Conservation (phyloP, 139 green algal genomes). For the Chlamydomonas sp. region DNA sequence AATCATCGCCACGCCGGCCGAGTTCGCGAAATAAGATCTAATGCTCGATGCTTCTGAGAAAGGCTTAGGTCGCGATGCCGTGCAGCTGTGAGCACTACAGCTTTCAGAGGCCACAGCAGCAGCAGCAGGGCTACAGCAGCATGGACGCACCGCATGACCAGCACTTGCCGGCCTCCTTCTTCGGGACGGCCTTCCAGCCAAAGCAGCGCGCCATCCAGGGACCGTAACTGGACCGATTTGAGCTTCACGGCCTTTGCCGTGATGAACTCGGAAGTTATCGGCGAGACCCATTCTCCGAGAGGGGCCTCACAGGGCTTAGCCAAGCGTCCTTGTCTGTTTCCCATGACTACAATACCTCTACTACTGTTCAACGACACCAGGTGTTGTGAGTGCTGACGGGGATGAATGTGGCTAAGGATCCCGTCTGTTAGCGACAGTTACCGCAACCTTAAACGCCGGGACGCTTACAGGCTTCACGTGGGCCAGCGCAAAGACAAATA, state of each 20-base stretch:
- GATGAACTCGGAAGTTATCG: constrained; percentile 70
- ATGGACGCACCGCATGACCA: constrained; percentile 54
- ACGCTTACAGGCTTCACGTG: too few relatives aligned
- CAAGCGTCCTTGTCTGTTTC: neutral
- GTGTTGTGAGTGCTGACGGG: too few relatives aligned
- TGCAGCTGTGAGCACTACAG: neutral
- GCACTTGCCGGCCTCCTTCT: constrained; percentile 72
- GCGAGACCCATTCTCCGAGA: constrained; percentile 63
- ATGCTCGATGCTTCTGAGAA: too few relatives aligned
- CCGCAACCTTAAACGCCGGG: too few relatives aligned
- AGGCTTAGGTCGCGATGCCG: neutral
- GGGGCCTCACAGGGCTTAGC: neutral
- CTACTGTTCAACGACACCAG: too few relatives aligned
- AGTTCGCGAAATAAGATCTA: too few relatives aligned
- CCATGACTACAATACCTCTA: neutral
- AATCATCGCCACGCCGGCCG: too few relatives aligned
- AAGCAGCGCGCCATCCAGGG: constrained; percentile 50
- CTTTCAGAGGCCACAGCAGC: too few relatives aligned
- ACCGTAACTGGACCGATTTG: constrained; percentile 27
- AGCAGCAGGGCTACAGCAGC: neutral
- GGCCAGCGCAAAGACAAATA: too few relatives aligned
- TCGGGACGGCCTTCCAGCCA: constrained; percentile 73
- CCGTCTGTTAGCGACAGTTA: too few relatives aligned
- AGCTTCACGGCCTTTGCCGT: constrained; percentile 59
- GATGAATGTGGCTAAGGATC: too few relatives aligned